Conservation (phyloP, 2,329 filamentous ascomycete genomes). For the Pezicula carpinea region DNA sequence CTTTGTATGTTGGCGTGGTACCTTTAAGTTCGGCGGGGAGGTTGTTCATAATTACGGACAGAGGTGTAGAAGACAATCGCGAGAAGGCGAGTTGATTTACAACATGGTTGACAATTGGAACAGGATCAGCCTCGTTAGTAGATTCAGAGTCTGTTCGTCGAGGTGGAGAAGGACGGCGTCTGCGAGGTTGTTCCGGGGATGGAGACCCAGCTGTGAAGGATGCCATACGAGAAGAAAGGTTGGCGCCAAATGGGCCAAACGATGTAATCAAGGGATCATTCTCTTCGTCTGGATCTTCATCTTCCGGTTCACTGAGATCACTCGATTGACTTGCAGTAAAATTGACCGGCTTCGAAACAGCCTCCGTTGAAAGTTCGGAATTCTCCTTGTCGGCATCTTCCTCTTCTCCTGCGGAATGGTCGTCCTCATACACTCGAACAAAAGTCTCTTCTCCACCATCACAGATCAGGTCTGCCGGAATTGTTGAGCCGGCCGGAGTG, state of each 20-base stretch:
- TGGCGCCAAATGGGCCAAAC: constrained; percentile 84
- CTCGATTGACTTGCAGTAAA: constrained; percentile 35
- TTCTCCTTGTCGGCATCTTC: constrained; percentile 21
- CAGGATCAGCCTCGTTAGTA: constrained; percentile 35
- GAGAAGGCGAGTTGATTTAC: constrained; percentile 96
- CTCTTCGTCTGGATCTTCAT: constrained; percentile 81
- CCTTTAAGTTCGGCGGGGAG: constrained; percentile 64
- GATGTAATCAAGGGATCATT: constrained; percentile 92
- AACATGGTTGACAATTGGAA: constrained; percentile 71
- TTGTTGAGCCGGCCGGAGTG: constrained; percentile 39
- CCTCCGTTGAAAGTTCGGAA: constrained; percentile 21
- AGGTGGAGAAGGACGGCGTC: constrained; percentile 18
- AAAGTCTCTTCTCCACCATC: constrained; percentile 38
- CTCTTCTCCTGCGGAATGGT: constrained; percentile 52
- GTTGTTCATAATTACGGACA: constrained; percentile 84
- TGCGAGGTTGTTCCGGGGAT: constrained; percentile 51
- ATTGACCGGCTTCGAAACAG: constrained; percentile 18
- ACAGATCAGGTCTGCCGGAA: constrained; percentile 29
- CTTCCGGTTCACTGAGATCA: constrained; percentile 48
- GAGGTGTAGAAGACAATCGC: constrained; percentile 81
- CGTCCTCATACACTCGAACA: constrained; percentile 73
- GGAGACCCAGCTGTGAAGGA: constrained; percentile 59
- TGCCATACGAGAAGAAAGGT: constrained; percentile 76
- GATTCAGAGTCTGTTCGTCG: constrained; percentile 22
- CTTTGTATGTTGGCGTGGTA: constrained; percentile 20